Evolutionary conservation across 441 rosid genomes (phyloP), one percentile per base, ranked within the genome.

Genomic region (Macaranga tanarius): DNA sequence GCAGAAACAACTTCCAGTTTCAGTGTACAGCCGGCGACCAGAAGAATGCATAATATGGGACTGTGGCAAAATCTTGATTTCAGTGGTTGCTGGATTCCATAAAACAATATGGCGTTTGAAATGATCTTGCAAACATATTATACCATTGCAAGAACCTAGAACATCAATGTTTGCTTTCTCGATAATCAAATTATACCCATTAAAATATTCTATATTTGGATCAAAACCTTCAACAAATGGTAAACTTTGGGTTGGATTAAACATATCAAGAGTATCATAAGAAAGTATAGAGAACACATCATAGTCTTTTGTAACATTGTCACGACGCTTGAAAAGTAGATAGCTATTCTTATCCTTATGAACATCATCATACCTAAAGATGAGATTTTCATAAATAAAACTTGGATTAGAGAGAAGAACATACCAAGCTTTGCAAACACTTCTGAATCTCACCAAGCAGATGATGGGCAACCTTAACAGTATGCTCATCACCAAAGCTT

Each of bases 391-490:
- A 60, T 60, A 60, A 34, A 60, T 28, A 60, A 60, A 60, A 12
- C 0, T 16, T 7, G 44, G 42, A 60, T 62, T 23, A 19, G 47
- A 62, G 34, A 62, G 66, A 19, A 62, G 66, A 38, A 47, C 40
- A 62, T 38, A 62, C 48, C 66, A 62, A 17, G 47, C 25, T 62
- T 62, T 62, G 66, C 66, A 62, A n/a, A 62, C 66, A 22, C 66
- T 34, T 38, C 48, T 34, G 48, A 62, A 62, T 8, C 66, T 15
- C 12, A 62, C 5, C 8, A 62, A 61, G 26, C 65, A 61, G 10
- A 62, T 62, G 10, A 62, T 38, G 16, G 66, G 66, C 48, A 34
- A 62, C 12, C 66, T 62, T 22, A 62, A 16, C 25, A 62, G 20
- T 2, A 62, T 62, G 5, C 34, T 62, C 12, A 62, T 31, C 3